Conservation (phyloP, 1,284 basidiomycete genomes). For the Phellopilus nigrolimitatus region DNA sequence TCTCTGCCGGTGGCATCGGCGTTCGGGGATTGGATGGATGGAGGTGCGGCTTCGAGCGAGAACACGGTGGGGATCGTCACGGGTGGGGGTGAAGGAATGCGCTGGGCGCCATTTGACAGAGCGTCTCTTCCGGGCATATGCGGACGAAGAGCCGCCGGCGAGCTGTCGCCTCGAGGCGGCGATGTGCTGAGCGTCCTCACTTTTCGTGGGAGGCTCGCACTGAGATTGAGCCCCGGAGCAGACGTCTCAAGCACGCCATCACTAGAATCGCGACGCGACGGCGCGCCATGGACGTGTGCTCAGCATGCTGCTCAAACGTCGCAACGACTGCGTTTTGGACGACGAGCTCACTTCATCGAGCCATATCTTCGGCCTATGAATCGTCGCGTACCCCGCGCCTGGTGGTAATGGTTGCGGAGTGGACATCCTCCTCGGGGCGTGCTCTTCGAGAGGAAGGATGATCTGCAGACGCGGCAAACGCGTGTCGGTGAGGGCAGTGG, state of each 20-base stretch:
- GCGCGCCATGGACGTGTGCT: no score
- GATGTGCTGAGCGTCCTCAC: not conserved
- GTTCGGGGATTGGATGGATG: conserved; percentile 42
- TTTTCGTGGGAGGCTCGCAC: not conserved
- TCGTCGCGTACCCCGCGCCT: conserved; percentile 24
- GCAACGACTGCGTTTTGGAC: no score
- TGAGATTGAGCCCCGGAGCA: not conserved
- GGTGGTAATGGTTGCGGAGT: conserved; percentile 20
- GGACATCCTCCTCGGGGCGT: conserved; percentile 12
- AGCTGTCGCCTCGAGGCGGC: conserved; percentile 11
- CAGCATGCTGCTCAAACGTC: no score
- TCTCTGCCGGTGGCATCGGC: conserved; percentile 58
- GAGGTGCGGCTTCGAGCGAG: conserved; percentile 44
- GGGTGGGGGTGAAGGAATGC: conserved; percentile 27
- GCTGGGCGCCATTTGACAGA: conserved; percentile 4
- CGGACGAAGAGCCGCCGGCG: conserved; percentile 20
- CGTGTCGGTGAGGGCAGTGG: not conserved
- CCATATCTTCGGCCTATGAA: no score
- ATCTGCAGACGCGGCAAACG: conserved; percentile 43
- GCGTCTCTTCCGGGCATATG: not conserved
- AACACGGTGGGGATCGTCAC: conserved; percentile 48
- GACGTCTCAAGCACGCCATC: not conserved
- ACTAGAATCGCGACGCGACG: no score
- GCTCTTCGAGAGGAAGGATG: conserved; percentile 54
- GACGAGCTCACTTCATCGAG: no score